These are phyloP conservation scores for Zymoseptoria tritici DNA, from an alignment of 2,329 filamentous ascomycete species.

Conservation along the genomic window DNA sequence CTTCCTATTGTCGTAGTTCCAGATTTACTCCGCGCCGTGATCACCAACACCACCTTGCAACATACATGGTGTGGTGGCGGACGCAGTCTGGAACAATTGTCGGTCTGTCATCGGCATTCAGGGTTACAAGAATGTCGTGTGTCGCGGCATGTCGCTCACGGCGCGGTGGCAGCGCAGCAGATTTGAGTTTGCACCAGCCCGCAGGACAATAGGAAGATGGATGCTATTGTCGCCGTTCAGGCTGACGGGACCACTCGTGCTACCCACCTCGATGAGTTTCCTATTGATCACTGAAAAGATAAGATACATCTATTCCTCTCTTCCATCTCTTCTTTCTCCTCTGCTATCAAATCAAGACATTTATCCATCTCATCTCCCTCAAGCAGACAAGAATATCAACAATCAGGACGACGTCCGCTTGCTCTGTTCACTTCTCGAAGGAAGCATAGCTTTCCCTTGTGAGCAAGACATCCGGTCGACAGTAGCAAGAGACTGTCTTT, in stretches of 20 bases:
- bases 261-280: background rate
- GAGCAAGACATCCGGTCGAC: background rate
- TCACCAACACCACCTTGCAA: no score
- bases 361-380: background rate
- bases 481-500: background rate
- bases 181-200: background rate
- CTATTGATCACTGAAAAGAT: background rate
- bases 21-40: no score
- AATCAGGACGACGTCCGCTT: background rate
- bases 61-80: no score
- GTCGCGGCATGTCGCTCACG: no score
- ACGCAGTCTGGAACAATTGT: no score
- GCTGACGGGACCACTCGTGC: background rate
- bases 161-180: no score
- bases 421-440: constrained; percentile 1
- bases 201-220: background rate
- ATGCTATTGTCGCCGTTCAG: background rate
- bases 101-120: no score
- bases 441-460: constrained; percentile 5
- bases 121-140: no score
- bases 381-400: no score
- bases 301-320: background rate
- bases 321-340: background rate
- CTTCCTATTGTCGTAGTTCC: no score
- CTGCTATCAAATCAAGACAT: background rate